Percentiles rank a stretch among this genome's conserved stretches.
Evolutionary conservation across 2,329 filamentous ascomycete genomes (phyloP).

Genomic region (Metarhizium guizhouense): DNA sequence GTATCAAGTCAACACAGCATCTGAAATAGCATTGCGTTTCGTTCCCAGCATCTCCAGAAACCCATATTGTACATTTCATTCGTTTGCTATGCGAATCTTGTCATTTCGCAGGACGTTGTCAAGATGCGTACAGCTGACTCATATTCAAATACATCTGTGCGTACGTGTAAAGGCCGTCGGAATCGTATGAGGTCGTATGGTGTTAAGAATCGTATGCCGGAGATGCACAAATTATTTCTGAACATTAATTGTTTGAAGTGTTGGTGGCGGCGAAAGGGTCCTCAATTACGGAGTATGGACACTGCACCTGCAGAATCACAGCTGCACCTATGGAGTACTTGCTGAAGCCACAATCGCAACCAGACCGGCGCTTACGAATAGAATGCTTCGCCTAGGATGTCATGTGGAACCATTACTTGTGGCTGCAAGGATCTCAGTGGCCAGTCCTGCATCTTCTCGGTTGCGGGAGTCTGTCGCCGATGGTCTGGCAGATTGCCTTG

Average conservation of each 20-base stretch:
- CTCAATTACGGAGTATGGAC: background rate
- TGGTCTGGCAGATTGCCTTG: background rate
- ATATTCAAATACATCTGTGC: too few relatives aligned
- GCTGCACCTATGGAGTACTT: background rate
- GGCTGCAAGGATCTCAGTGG: background rate
- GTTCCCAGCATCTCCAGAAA: background rate
- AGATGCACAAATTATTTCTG: background rate
- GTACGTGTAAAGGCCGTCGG: too few relatives aligned
- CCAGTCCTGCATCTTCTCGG: background rate
- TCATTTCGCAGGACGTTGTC: too few relatives aligned
- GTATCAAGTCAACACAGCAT: background rate
- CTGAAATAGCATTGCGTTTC: background rate
- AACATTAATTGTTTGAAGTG: background rate
- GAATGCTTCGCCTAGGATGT: background rate
- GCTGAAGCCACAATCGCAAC: constrained; percentile 2
- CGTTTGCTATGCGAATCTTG: too few relatives aligned
- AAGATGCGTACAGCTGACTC: too few relatives aligned
- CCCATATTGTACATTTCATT: background rate
- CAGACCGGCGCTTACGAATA: background rate
- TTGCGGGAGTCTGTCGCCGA: background rate
- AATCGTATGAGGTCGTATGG: background rate
- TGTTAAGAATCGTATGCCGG: background rate
- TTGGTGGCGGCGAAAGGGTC: constrained; percentile 2
- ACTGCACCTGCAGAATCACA: constrained; percentile 1
- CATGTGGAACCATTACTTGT: constrained; percentile 1